phyloP scores from a whole-genome alignment of 2,329 filamentous ascomycete species.

The Phaeosphaeriaceae sp. region DNA sequence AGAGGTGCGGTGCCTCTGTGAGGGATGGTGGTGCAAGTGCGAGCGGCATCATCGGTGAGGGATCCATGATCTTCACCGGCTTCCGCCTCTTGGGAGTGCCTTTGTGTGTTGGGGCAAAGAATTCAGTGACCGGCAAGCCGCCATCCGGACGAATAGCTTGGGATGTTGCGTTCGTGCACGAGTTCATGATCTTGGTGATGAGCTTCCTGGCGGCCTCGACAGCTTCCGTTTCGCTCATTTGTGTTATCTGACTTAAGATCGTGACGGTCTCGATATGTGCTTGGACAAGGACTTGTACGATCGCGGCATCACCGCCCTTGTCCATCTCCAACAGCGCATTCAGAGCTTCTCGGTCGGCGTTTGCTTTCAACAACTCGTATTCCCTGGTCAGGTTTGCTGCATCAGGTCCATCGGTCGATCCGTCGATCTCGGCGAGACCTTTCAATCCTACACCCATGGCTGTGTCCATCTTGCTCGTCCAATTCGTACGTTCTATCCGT shows the following conservation, averaged over 20 bases:
- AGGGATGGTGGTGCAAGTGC: constrained; percentile 38
- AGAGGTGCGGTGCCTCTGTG: constrained; percentile 48
- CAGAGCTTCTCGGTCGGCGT: constrained; percentile 81
- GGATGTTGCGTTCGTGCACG: constrained; percentile 75
- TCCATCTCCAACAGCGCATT: constrained; percentile 83
- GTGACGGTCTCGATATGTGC: constrained; percentile 92
- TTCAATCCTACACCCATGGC: constrained; percentile 84
- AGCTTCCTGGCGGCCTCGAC: constrained; percentile 79
- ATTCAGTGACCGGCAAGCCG: constrained; percentile 65
- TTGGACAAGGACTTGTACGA: constrained; percentile 82
- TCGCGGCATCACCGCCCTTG: constrained; percentile 76
- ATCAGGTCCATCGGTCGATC: constrained; percentile 69
- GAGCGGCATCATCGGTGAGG: constrained; percentile 56
- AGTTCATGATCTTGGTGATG: constrained; percentile 78
- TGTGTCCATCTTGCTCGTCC: constrained; percentile 87
- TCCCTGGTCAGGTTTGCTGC: constrained; percentile 77
- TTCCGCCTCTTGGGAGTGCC: constrained; percentile 80
- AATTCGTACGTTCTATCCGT: constrained; percentile 77
- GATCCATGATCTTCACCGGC: constrained; percentile 53
- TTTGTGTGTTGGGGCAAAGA: constrained; percentile 72
- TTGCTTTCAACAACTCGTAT: constrained; percentile 82
- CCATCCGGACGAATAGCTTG: constrained; percentile 93
- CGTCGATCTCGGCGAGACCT: constrained; percentile 76
- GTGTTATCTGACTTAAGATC: constrained; percentile 80
- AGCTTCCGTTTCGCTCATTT: constrained; percentile 84